Conservation (phyloP, 1,139 yeast genomes). For the Nakaseomyces delphensis region DNA sequence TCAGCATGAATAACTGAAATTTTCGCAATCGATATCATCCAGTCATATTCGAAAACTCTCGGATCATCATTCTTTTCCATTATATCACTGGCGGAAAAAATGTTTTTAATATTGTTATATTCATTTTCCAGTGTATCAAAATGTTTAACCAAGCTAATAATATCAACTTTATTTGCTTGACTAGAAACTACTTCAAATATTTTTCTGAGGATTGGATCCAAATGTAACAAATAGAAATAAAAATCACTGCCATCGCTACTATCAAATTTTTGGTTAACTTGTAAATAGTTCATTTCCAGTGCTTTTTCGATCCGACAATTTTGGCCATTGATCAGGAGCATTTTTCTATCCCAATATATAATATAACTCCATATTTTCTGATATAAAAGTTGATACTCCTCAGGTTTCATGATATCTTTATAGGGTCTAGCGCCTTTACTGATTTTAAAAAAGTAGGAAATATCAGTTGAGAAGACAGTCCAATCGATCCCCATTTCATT, state of each 20-base stretch:
- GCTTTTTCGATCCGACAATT: constrained; percentile 26
- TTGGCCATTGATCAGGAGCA: constrained; percentile 25
- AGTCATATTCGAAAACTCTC: constrained; percentile 20
- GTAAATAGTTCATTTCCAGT: constrained; percentile 9
- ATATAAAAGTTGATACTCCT: constrained; percentile 15
- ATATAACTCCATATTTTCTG: constrained; percentile 26
- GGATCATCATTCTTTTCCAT: constrained; percentile 8
- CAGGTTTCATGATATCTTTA: constrained; percentile 12
- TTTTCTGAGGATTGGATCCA: not conserved
- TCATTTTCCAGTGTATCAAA: constrained; percentile 13
- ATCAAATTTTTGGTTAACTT: constrained; percentile 16
- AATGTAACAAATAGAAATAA: not conserved
- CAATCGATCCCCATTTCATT: constrained; percentile 27
- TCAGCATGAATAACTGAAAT: constrained; percentile 20
- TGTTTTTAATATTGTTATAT: constrained; percentile 10
- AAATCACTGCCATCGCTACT: constrained; percentile 7
- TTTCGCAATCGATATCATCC: constrained; percentile 19
- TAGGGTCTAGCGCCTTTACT: constrained; percentile 17
- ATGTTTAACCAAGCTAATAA: constrained; percentile 9
- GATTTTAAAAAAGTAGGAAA: constrained; percentile 16
- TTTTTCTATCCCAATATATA: constrained; percentile 28
- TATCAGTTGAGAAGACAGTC: constrained; percentile 17
- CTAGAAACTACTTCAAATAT: not conserved
- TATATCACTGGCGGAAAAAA: constrained; percentile 5
- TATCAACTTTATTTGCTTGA: constrained; percentile 19